A percentile compares a stretch with the other conserved stretches of the same genome.
phyloP scores from a whole-genome alignment of 2,329 filamentous ascomycete species.

The Alternaria arborescens region DNA sequence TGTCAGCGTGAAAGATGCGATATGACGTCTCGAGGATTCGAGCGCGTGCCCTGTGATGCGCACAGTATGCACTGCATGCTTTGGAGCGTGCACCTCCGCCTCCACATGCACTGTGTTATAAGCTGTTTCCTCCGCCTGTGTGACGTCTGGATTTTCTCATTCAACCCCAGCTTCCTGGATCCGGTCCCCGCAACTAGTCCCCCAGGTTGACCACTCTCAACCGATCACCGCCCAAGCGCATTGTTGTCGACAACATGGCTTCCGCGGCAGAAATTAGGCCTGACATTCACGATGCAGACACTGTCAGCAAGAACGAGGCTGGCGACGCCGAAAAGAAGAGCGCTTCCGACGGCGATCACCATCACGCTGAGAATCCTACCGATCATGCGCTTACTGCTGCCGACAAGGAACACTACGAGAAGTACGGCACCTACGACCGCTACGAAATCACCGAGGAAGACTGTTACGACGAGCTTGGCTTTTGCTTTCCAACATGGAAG shows the following conservation, averaged over 20 bases:
- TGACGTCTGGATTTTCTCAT: conserved; percentile 6
- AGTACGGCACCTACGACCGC: conserved; percentile 54
- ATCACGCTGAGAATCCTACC: conserved; percentile 28
- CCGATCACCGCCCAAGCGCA: background rate
- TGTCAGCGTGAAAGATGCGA: conserved; percentile 17
- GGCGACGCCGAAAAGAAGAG: conserved; percentile 37
- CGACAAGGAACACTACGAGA: conserved; percentile 43
- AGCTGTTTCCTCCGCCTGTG: conserved; percentile 2
- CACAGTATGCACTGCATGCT: conserved; percentile 7
- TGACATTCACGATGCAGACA: conserved; percentile 28
- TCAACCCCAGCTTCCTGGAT: conserved; percentile 6
- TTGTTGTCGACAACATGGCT: conserved; percentile 22
- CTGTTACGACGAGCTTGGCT: conserved; percentile 61
- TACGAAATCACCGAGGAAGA: conserved; percentile 60
- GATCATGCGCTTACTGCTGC: conserved; percentile 24
- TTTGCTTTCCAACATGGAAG: conserved; percentile 58
- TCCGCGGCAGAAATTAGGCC: conserved; percentile 25
- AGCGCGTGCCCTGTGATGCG: conserved; percentile 17
- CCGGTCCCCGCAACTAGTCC: conserved; percentile 3
- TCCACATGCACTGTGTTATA: conserved; percentile 10
- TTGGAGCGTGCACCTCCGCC: conserved; percentile 2
- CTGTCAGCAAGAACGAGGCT: conserved; percentile 23
- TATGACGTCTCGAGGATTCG: conserved; percentile 23
- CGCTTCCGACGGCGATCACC: conserved; percentile 28
- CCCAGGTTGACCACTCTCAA: background rate